Base-by-base conservation (phyloP, 1,284 basidiomycete genomes). In the Leccinum pachyderme region DNA sequence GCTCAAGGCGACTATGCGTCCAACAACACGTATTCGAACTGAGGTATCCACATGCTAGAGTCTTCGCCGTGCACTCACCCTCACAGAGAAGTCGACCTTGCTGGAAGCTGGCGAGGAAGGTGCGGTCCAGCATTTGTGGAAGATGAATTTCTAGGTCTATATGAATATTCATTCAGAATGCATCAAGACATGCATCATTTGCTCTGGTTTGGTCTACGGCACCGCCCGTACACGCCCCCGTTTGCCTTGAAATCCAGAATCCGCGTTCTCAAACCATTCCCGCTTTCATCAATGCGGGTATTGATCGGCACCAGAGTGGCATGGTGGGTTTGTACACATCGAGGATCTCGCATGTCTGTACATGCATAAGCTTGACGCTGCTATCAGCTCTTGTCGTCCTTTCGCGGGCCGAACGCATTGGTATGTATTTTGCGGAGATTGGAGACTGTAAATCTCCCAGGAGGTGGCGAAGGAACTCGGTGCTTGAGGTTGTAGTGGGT, bases 11-110 rank as follows among this genome's bases (percentile, higher is more conserved):
- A 67, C 58, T 60, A 61, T 29, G 49, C 58, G 3, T 61, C 65
- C 5, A 65, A 73, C 7, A 61, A 53, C 0, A 65, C 76, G 51
- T 77, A 74, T 59, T 69, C 68, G 28, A 75, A 78, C 61, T 45
- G 68, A 18, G 66, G 76, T 48, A 55, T 70, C 4, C 67, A 68
- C 28, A 63, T 61, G 45, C 64, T 77, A 43, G 75, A 73, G 49
- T 61, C 65, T 9, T 61, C 77, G 32, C 65, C 72, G 13, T 54
- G 50, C 18, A 67, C 66, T n/a, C 71, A 67, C 25, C 53, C 64
- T 1, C 74, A 76, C 57, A 69, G 74, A 43, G 61, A 70, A 37
- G 64, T 75, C 5, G 68, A 69, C 33, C 39, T 61, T 15, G 44
- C 54, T 60, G 8, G 61, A 68, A 7, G 76, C 75, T 2, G 67